phyloP scores from a whole-genome alignment of 108 stramenopile species.

The Aurantiochytrium sp. region DNA sequence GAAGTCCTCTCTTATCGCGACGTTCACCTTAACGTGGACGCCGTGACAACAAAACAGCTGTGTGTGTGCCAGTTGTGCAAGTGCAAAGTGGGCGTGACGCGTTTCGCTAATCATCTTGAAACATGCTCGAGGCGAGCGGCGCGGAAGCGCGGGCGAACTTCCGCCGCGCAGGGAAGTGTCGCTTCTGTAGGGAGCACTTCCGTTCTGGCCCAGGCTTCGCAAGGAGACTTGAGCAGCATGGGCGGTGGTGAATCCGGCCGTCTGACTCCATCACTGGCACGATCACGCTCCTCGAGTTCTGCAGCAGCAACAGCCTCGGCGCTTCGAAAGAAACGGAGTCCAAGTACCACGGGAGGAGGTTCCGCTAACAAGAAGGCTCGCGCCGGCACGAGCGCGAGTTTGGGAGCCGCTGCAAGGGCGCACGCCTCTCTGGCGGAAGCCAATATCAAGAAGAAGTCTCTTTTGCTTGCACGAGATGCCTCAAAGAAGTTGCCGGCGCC shows the following conservation, averaged over 20 bases:
- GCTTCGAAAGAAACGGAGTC: neutral
- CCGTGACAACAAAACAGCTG: neutral
- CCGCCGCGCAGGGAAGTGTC: neutral
- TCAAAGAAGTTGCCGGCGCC: neutral
- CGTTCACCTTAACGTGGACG: neutral
- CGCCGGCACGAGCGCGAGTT: neutral
- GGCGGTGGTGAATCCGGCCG: neutral
- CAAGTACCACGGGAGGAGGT: neutral
- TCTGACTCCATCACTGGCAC: neutral
- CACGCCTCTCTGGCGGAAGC: neutral
- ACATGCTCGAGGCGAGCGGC: neutral
- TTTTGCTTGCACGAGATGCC: neutral
- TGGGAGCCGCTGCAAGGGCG: neutral
- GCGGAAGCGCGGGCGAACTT: neutral
- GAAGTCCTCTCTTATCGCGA: neutral
- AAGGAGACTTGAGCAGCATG: neutral
- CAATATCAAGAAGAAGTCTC: neutral
- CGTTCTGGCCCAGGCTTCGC: neutral
- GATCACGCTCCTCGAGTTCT: neutral
- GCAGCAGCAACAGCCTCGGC: neutral
- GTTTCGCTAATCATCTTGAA: neutral
- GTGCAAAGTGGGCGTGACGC: neutral
- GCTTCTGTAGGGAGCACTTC: neutral
- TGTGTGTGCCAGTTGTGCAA: conserved; percentile 6
- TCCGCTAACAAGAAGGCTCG: neutral